phyloP scores from a whole-genome alignment of 1,284 basidiomycete species.

The Tilletia caries region DNA sequence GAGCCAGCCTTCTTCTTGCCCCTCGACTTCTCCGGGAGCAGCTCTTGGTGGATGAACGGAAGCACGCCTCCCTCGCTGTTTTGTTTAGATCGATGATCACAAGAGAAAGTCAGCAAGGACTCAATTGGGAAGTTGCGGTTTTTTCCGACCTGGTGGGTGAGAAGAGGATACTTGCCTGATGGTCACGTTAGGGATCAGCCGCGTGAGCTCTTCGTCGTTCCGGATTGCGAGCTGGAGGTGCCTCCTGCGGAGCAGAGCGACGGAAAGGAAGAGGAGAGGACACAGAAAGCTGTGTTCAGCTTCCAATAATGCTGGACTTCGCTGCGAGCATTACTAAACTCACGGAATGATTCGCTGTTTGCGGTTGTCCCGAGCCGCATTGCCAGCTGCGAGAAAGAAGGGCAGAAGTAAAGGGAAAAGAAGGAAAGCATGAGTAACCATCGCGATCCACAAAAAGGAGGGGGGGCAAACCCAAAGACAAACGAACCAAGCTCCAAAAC shows the following conservation, averaged over 20 bases:
- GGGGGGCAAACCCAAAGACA: not conserved
- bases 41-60: not conserved
- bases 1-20: no score
- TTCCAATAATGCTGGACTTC: no score
- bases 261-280: no score
- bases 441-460: not conserved
- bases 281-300: no score
- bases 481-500: conserved; percentile 70
- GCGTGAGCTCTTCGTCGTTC: conserved; percentile 82
- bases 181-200: conserved; percentile 59
- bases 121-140: no score
- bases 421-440: not conserved
- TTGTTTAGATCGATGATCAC: not conserved
- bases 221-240: conserved; percentile 90
- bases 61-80: not conserved
- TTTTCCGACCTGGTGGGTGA: not conserved
- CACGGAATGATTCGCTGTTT: conserved; percentile 89
- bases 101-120: not conserved
- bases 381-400: conserved; percentile 59
- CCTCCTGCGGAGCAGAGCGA: no score
- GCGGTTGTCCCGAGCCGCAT: conserved; percentile 39
- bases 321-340: no score
- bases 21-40: no score
- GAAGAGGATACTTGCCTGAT: conserved; percentile 63
- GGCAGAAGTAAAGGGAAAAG: not conserved